Base-by-base conservation (phyloP, 2,329 filamentous ascomycete genomes). In the Catunica adiposa region DNA sequence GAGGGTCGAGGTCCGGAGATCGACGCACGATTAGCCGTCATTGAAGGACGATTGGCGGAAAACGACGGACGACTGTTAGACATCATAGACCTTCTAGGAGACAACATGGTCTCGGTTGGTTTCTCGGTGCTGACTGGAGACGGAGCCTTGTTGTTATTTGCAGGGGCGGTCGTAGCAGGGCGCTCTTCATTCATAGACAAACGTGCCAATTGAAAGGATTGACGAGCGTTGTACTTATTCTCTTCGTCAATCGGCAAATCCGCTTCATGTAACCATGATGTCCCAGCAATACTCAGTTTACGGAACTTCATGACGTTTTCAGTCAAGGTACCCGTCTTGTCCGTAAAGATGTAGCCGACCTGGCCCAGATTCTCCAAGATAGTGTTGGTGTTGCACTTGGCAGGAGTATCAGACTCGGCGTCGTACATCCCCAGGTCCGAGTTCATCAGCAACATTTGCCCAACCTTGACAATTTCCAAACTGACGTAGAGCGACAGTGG, bases 261-360 rank as follows among this genome's bases (percentile, higher is more conserved):
- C 59, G 76, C 74, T 63, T 92, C 84, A 61, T 95, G 89, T 31
- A 92, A 71, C 88, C 89, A 95, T 1, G 89, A 84, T 0, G 86
- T 89, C 5, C 89, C 89, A 2, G 86, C 89, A 31, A 96, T 82
- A 62, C 86, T 94, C 68, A 96, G 77, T 66, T 94, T 95, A 46
- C 89, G 83, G 65, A 96, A 96, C 60, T 88, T 87, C 90, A 97
- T 96, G 9, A 88, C 76, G 61, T 97, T 97, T 62, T 96, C 89
- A 1, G 89, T 97, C 61, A 97, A 71, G 0, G 89, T 97, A 1
- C 89, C 89, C 0, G 89, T 96, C 70, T 96, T 96, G 67, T 96
- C 89, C 0, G 88, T 94, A 63, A 97, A 94, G 20, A 94, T 79
- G 63, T 94, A 92, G 61, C 76, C 86, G 58, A 97, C 80, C 69